These are phyloP conservation scores for Coniochaeta hoffmannii DNA, from an alignment of 2,329 filamentous ascomycete genomes.

Conservation along the genomic window DNA sequence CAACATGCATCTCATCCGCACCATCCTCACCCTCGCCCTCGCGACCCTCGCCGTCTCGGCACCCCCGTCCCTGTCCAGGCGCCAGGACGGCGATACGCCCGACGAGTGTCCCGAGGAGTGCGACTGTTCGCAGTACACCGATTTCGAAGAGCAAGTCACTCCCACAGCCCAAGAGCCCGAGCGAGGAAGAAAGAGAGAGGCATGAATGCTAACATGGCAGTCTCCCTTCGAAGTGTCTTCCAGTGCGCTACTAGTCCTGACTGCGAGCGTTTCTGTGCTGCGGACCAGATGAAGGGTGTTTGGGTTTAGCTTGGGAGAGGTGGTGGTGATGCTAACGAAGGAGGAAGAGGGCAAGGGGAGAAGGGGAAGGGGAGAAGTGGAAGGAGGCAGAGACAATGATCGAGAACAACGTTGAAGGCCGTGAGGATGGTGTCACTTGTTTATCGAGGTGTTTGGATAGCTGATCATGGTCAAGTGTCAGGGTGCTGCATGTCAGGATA, in stretches of 20 bases:
- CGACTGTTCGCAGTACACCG: not conserved
- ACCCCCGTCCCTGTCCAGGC: not conserved
- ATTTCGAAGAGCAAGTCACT: not conserved
- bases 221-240: not conserved
- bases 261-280: not conserved
- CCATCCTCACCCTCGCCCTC: not conserved
- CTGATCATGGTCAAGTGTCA: too few relatives aligned
- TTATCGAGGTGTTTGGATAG: too few relatives aligned
- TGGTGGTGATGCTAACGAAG: too few relatives aligned
- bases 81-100: not conserved
- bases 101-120: not conserved
- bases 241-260: not conserved
- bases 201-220: not conserved
- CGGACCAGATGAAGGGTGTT: not conserved
- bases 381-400: too few relatives aligned
- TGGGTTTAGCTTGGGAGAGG: too few relatives aligned
- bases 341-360: too few relatives aligned
- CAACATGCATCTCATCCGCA: not conserved
- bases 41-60: not conserved
- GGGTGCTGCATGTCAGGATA: not conserved
- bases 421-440: too few relatives aligned
- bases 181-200: not conserved
- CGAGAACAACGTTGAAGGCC: too few relatives aligned
- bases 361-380: too few relatives aligned
- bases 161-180: not conserved